Conservation (phyloP, 345 rosid genomes). For the Streptanthus diversifolius region DNA sequence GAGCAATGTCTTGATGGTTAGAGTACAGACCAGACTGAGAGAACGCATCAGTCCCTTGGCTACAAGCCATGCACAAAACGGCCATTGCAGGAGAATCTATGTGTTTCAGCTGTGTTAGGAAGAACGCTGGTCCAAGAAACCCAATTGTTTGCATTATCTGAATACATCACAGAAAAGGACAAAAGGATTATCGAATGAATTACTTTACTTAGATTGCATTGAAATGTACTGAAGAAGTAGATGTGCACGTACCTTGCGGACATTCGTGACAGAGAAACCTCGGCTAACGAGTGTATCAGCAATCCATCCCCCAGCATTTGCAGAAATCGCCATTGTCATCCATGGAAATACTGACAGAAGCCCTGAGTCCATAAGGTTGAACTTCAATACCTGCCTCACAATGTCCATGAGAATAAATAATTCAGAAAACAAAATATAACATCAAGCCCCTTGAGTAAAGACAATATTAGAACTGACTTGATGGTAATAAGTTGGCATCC, state of each 20-base stretch:
- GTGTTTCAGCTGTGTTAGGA: constrained; percentile 90
- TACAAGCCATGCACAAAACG: constrained; percentile 58
- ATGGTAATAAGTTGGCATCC: constrained; percentile 97
- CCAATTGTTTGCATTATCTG: constrained; percentile 98
- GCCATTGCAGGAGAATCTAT: constrained; percentile 79
- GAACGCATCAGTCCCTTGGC: constrained; percentile 97
- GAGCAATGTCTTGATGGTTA: constrained; percentile 95
- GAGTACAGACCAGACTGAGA: constrained; percentile 94
- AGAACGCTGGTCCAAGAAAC: constrained; percentile 96
- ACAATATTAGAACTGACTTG: constrained; percentile 48
- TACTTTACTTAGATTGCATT: neutral
- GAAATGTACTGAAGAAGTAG: constrained; percentile 6
- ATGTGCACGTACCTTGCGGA: constrained; percentile 65
- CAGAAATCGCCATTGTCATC: constrained; percentile 95
- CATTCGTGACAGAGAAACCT: constrained; percentile 74
- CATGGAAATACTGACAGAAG: constrained; percentile 82
- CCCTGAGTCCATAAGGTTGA: constrained; percentile 87
- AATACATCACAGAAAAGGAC: neutral
- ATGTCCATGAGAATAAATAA: neutral
- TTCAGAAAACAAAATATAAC: neutral
- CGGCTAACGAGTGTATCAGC: constrained; percentile 86
- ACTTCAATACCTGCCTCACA: constrained; percentile 63
- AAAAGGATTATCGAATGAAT: neutral
- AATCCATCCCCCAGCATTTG: constrained; percentile 95
- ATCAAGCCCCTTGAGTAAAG: neutral